Percentiles rank a stretch among this genome's conserved stretches.
phyloP scores from a whole-genome alignment of 2,329 filamentous ascomycete genomes.

The Exutisphaerella laricina region DNA sequence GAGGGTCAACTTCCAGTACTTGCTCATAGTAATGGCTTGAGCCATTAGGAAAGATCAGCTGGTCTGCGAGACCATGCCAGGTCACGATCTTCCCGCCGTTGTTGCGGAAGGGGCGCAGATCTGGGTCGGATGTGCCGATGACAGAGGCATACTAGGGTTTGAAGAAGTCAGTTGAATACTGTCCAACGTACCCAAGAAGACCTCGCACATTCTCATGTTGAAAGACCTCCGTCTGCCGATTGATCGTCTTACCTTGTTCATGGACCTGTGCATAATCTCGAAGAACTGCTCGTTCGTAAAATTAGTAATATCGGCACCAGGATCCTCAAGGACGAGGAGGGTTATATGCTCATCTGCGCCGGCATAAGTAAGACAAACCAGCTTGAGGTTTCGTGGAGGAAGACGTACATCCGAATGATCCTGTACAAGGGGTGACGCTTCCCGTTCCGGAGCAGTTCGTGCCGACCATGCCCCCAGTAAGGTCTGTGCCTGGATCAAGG shows the following conservation, averaged over 20 bases:
- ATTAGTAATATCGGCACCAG: slow-evolving; percentile 28
- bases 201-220: no score
- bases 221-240: no score
- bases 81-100: slow-evolving; percentile 41
- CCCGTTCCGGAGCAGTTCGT: slow-evolving; percentile 19
- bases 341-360: slow-evolving; percentile 32
- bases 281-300: slow-evolving; percentile 30
- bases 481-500: slow-evolving; percentile 11
- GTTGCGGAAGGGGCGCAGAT: slow-evolving; percentile 35
- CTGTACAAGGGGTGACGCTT: neutral
- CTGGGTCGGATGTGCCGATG: slow-evolving; percentile 36
- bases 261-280: slow-evolving; percentile 17
- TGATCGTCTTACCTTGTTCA: no score
- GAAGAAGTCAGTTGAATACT: no score
- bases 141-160: slow-evolving; percentile 34
- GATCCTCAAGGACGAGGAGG: slow-evolving; percentile 32
- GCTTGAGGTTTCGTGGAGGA: neutral
- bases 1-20: slow-evolving; percentile 27
- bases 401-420: neutral
- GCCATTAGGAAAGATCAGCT: slow-evolving; percentile 36
- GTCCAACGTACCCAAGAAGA: no score
- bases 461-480: slow-evolving; percentile 21
- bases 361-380: no score
- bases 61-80: slow-evolving; percentile 40
- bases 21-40: slow-evolving; percentile 36